Evolutionary conservation across 352 stramenopile genomes (phyloP), one percentile per base, ranked within the genome.

Genomic region (Blastocystis sp.): DNA sequence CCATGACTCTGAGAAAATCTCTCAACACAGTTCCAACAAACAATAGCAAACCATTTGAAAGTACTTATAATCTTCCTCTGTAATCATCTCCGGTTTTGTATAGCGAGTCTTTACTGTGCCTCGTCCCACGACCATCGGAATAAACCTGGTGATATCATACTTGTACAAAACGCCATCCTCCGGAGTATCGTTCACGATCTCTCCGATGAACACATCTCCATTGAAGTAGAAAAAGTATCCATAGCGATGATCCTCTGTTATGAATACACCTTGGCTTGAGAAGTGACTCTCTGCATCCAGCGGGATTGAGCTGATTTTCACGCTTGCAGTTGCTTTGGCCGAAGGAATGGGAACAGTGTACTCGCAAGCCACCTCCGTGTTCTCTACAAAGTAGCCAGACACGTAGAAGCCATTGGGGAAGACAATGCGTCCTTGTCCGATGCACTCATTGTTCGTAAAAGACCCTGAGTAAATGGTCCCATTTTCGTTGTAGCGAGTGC

Each of bases 391-490:
- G 20, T 34, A 47, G 7, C 50, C 73, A 30, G 43, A 37, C 18
- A 85, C 8, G 37, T 69, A 85, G 73, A 85, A 85, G 16, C 73
- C 73, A n/a, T 64, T 68, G 13, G 47, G 73, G 63, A 85, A 53
- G 2, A 85, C 73, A 16, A 85, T 66, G 37, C 47, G 16, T 18
- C 73, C 73, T 30, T 50, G 3, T 64, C 73, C 73, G 7, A 69
- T 13, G 11, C 34, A 68, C 37, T 45, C n/a, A 43, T 45, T n/a
- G 47, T 85, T 68, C 5, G 20, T 20, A 65, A 85, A 85, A 11
- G n/a, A 43, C 2, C 73, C 73, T 8, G 11, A 66, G 30, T 85
- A 68, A n/a, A 85, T 34, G 37, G 3, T 47, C 2, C 47, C 47
- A 37, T 68, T 85, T 7, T 50, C 3, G 9, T 85, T 16, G 30